Evolutionary conservation across 805 yeast genomes (phyloP), one percentile per base, ranked within the genome.

Genomic region (Pichia manshurica): DNA sequence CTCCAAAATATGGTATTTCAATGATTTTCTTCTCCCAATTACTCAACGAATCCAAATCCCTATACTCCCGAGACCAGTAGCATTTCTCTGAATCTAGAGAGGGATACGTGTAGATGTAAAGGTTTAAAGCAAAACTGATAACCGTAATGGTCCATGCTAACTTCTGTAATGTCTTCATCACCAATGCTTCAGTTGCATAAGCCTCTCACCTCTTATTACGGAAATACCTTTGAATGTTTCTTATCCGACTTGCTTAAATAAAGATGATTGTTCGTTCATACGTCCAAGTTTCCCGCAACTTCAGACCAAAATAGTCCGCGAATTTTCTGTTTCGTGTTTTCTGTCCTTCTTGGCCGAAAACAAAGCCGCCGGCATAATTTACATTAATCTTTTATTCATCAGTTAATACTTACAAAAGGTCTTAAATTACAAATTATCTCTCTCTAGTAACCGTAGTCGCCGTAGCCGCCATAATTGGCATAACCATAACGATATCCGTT

Each of bases 51-150:
- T 57, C 61, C 37, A 56, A 42, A 12, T 57, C 51, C 25, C 60
- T 52, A 31, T 60, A 52, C 15, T 54, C 52, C 48, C 59, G 48
- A n/a, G 54, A 48, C 95, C 95, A 86, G 31, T 81, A 75, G 56
- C 95, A 86, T 32, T 68, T 63, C 12, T 61, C 61, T 1, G 80
- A 62, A 45, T 71, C 63, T 15, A 83, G 51, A 34, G 87, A 82
- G 1, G 95, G 95, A 60, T 87, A 89, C 25, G 87, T 79, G 67
- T 80, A 84, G 8, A 87, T 77, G 61, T 84, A 85, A 1, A 75
- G 44, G 57, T 87, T 86, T 42, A 82, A 64, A 1, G 70, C 37
- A 0, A 75, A 39, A 0, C 89, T 72, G 1, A 69, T 45, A 4
- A 54, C 41, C 2, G 76, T 65, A 32, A 68, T 59, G n/a, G 56